A percentile compares a stretch with the other conserved stretches of the same genome.
Evolutionary conservation across 176 grass and related monocot species (phyloP).

Genomic region (Otatea glauca): DNA sequence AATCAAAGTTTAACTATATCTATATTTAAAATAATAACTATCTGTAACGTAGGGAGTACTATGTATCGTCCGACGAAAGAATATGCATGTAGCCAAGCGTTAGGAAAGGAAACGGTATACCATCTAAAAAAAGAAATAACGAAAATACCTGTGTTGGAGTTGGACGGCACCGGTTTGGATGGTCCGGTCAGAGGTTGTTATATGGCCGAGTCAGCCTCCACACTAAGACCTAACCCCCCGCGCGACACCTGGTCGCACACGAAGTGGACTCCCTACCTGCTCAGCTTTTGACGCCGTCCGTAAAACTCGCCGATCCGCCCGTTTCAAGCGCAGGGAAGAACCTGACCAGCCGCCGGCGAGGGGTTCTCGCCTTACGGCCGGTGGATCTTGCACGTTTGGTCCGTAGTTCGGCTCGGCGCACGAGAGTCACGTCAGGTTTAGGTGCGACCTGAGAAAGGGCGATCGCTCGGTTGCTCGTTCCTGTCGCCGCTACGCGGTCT

Average conservation of each 20-base stretch:
- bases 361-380: not conserved
- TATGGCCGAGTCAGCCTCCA: constrained; percentile 44
- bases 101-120: not conserved
- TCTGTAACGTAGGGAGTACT: too few relatives aligned
- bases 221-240: not conserved
- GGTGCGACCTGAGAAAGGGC: not conserved
- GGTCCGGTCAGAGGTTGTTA: not conserved
- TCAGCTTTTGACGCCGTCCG: not conserved
- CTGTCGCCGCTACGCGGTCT: constrained; percentile 22
- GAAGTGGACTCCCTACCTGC: constrained; percentile 41
- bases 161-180: not conserved
- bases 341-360: not conserved
- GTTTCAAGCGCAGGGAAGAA: not conserved
- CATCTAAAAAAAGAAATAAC: not conserved
- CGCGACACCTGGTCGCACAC: constrained; percentile 35
- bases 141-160: not conserved
- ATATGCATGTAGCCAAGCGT: not conserved
- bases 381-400: not conserved
- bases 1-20: too few relatives aligned
- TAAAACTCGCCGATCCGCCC: not conserved
- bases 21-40: too few relatives aligned
- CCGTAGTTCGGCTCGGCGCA: not conserved
- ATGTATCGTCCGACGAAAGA: constrained; percentile 9
- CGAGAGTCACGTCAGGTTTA: constrained; percentile 8
- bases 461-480: not conserved